Evolutionary conservation across 2,329 filamentous ascomycete species (phyloP).

Genomic region (Clonostachys rhizophaga): DNA sequence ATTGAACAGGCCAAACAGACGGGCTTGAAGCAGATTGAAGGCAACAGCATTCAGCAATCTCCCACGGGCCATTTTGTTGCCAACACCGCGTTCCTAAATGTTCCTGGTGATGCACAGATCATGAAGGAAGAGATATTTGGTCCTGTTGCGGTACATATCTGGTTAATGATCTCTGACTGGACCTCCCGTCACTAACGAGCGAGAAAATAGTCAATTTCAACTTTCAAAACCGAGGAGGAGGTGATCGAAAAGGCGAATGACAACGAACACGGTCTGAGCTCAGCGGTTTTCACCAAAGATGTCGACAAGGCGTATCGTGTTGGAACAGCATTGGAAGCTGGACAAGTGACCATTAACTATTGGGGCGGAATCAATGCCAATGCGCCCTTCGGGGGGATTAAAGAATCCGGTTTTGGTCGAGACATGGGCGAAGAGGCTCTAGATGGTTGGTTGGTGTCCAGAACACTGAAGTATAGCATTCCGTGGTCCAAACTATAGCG

Average conservation of each 20-base stretch:
- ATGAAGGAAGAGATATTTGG: constrained; percentile 46
- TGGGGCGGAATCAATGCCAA: constrained; percentile 4
- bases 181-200: neutral
- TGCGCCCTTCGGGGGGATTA: constrained; percentile 36
- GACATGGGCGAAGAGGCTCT: constrained; percentile 31
- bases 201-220: constrained; percentile 27
- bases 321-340: constrained; percentile 49
- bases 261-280: constrained; percentile 36
- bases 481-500: too few species aligned
- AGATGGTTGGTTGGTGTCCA: neutral
- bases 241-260: constrained; percentile 40
- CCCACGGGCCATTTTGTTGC: neutral
- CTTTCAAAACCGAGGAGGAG: constrained; percentile 42
- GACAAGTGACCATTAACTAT: constrained; percentile 57
- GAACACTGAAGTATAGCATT: too few species aligned
- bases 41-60: neutral
- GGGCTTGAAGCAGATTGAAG: neutral
- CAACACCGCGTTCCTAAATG: neutral
- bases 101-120: constrained; percentile 15
- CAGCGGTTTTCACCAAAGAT: constrained; percentile 52
- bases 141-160: constrained; percentile 31
- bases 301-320: constrained; percentile 34
- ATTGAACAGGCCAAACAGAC: constrained; percentile 31
- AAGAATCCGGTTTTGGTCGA: constrained; percentile 54
- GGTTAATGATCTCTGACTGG: neutral